These are phyloP conservation scores for Sonneratia alba DNA, from an alignment of 345 rosid species.

Conservation along the genomic window DNA sequence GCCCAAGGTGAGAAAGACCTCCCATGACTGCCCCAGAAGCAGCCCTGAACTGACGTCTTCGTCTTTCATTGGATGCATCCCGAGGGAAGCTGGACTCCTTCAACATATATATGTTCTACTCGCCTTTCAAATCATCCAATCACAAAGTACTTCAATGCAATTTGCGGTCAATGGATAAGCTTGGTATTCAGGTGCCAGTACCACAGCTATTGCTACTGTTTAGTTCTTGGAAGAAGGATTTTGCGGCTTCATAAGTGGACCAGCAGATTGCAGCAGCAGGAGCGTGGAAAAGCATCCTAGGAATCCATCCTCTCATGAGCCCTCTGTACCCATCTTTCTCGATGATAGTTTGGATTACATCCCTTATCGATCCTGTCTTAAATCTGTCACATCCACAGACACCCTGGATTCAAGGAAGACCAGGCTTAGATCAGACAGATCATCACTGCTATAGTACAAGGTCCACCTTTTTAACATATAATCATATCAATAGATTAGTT, in stretches of 20 bases:
- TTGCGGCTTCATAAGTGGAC: conserved; percentile 82
- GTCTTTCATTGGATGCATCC: not conserved
- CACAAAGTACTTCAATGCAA: not conserved
- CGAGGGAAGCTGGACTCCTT: not conserved
- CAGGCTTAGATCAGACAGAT: not conserved
- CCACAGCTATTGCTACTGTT: conserved; percentile 25
- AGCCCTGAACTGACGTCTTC: not conserved
- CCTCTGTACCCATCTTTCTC: conserved; percentile 86
- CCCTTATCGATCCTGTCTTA: conserved; percentile 56
- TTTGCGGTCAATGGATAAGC: not conserved
- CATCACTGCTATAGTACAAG: not conserved
- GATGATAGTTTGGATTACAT: conserved; percentile 56
- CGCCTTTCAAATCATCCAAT: not conserved
- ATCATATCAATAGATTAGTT: too few species aligned
- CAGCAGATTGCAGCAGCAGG: conserved; percentile 99
- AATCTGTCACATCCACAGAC: conserved; percentile 96
- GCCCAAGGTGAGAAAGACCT: not conserved
- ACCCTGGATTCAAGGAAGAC: conserved; percentile 42
- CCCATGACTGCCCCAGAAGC: not conserved
- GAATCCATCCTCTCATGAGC: conserved; percentile 87
- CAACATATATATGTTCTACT: not conserved
- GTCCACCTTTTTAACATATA: not conserved
- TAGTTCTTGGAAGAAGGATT: conserved; percentile 58
- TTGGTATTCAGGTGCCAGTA: conserved; percentile 25
- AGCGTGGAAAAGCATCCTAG: conserved; percentile 97